Base-by-base conservation (phyloP, 805 yeast species). In the Lipomyces kockii region DNA sequence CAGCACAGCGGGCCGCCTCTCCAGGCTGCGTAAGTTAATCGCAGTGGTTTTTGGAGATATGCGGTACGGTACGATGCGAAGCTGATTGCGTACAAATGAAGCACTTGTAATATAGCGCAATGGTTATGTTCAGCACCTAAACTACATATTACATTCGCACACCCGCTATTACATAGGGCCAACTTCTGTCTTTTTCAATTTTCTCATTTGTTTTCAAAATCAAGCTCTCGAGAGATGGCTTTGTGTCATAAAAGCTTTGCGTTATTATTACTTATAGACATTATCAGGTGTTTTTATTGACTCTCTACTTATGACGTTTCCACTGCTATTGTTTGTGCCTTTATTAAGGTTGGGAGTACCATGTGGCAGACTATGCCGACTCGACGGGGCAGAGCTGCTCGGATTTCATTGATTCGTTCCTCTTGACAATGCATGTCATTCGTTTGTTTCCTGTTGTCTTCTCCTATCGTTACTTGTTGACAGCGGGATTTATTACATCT, bases 21-120 rank as follows among this genome's bases (percentile, higher is more conserved):
- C 49, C 49, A n/a, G 25, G 49, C 49, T 17, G 49, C 20, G 49
- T 43, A 43, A 43, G 9, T 43, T 17, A 43, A 43, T 43, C 49
- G 22, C 49, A 2, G 43, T 14, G 17, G 43, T 37, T 37, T 37
- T 37, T 37, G 43, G 49, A n/a, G 49, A 43, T 43, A 43, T 43
- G 20, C 49, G 49, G 49, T 43, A 43, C 49, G 49, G 49, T 43
- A 43, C 49, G 49, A 43, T n/a, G 49, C 49, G 49, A 43, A 17
- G 20, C 49, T 6, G 49, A 43, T 43, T 43, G 39, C 14, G 39
- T 37, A 4, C 17, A 11, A 29, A 4, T 14, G 39, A 37, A 4
- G 22, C 9, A 17, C 14, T 43, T 43, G 49, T 43, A 43, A 17
- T 7, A 43, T 43, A 6, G 49, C 49, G 22, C 7, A 7, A 43